Evolutionary conservation across 2,329 filamentous ascomycete genomes (phyloP).

Genomic region (Venturia aucupariae): DNA sequence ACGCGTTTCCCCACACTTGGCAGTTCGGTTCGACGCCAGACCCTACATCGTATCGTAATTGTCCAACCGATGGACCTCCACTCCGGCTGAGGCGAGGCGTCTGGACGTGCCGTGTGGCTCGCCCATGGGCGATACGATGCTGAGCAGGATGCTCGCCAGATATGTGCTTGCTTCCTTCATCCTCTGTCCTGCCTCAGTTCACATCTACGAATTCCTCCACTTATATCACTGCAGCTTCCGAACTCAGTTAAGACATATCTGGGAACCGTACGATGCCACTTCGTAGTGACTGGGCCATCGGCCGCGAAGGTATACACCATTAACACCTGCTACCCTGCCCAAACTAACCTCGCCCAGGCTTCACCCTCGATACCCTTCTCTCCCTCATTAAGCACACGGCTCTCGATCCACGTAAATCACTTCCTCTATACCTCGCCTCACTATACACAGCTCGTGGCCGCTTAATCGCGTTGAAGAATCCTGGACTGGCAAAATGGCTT

Average conservation of each 20-base stretch:
- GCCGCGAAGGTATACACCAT: slow-evolving; percentile 27
- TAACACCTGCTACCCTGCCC: neutral
- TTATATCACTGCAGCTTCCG: neutral
- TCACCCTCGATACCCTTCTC: slow-evolving; percentile 52
- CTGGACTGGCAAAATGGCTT: slow-evolving; percentile 43
- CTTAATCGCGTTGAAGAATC: slow-evolving; percentile 38
- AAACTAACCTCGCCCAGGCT: slow-evolving; percentile 24
- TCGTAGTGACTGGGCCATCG: slow-evolving; percentile 29
- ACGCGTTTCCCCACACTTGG: neutral
- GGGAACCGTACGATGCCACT: slow-evolving; percentile 24
- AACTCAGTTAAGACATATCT: neutral
- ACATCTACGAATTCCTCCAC: neutral
- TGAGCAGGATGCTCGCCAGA: neutral
- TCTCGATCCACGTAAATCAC: slow-evolving; percentile 54
- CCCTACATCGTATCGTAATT: neutral
- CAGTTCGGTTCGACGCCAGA: slow-evolving; percentile 1
- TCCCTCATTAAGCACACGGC: slow-evolving; percentile 50
- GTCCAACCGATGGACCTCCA: neutral
- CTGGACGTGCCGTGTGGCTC: neutral
- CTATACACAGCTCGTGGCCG: slow-evolving; percentile 55
- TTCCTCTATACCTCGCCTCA: slow-evolving; percentile 54
- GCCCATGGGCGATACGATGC: neutral
- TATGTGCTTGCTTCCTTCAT: neutral
- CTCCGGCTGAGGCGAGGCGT: neutral
- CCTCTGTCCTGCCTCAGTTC: neutral